phyloP scores from a whole-genome alignment of 2,329 filamentous ascomycete genomes.

The Clarireedia hainanense region DNA sequence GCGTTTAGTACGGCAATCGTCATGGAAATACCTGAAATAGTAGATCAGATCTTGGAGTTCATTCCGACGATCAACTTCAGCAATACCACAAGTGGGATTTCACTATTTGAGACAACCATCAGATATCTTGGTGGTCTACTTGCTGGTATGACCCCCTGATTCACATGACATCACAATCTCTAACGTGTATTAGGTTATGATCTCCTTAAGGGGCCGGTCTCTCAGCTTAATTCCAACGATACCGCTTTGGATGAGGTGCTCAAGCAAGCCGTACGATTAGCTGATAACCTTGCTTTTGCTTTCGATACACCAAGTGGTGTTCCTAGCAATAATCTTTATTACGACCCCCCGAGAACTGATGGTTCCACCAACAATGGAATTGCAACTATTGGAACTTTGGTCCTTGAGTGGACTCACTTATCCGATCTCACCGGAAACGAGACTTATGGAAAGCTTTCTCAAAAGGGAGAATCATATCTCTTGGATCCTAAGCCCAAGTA shows the following conservation, averaged over 20 bases:
- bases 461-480: conserved; percentile 63
- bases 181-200: conserved; percentile 46
- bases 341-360: conserved; percentile 44
- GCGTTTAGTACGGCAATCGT: conserved; percentile 72
- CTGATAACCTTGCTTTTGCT: conserved; percentile 65
- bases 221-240: conserved; percentile 38
- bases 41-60: conserved; percentile 63
- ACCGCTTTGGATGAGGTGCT: conserved; percentile 50
- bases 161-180: neutral
- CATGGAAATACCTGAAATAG: conserved; percentile 61
- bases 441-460: conserved; percentile 57
- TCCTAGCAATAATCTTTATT: conserved; percentile 60
- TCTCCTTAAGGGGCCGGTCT: conserved; percentile 60
- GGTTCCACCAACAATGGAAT: conserved; percentile 56
- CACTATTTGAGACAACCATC: conserved; percentile 85
- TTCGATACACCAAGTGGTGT: conserved; percentile 72
- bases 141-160: conserved; percentile 47
- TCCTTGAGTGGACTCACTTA: conserved; percentile 78
- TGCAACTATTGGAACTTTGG: conserved; percentile 68
- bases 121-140: conserved; percentile 77
- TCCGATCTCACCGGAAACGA: conserved; percentile 64
- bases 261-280: conserved; percentile 58
- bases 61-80: conserved; percentile 66
- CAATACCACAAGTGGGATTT: conserved; percentile 50
- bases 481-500: conserved; percentile 54